Conservation (phyloP, 2,329 filamentous ascomycete genomes). For the Ophiostoma himal-ulmi region DNA sequence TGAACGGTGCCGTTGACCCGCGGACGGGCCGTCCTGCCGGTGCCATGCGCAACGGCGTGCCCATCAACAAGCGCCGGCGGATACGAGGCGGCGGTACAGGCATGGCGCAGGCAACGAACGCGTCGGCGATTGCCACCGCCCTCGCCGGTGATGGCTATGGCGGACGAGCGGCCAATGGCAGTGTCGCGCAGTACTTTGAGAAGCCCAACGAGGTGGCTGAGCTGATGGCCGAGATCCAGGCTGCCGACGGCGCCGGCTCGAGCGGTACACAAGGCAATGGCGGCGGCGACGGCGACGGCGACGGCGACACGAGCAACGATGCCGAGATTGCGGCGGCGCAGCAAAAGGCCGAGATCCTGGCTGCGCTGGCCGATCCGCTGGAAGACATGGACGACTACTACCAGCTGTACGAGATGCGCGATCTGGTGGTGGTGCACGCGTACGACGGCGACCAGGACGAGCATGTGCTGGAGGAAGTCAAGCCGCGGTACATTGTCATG, state of each 20-base stretch:
- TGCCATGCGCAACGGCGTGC: constrained; percentile 52
- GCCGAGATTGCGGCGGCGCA: constrained; percentile 30
- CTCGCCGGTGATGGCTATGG: constrained; percentile 7
- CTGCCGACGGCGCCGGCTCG: constrained; percentile 55
- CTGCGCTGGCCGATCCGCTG: constrained; percentile 59
- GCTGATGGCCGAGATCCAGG: constrained; percentile 74
- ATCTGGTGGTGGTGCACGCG: constrained; percentile 81
- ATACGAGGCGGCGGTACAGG: constrained; percentile 67
- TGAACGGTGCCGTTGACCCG: constrained; percentile 60
- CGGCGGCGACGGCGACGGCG: constrained; percentile 44
- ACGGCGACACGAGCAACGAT: constrained; percentile 51
- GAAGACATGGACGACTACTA: constrained; percentile 92
- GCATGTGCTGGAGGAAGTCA: constrained; percentile 88
- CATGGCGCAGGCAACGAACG: constrained; percentile 42
- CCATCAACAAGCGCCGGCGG: constrained; percentile 79
- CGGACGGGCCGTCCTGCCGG: constrained; percentile 41
- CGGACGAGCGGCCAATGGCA: constrained; percentile 64
- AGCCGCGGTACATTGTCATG: constrained; percentile 95
- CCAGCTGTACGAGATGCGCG: constrained; percentile 83
- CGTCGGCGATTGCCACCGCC: constrained; percentile 16
- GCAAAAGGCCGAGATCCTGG: constrained; percentile 67
- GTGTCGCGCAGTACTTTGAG: constrained; percentile 72
- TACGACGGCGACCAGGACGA: constrained; percentile 96
- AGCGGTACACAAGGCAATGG: background rate
- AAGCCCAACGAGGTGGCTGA: constrained; percentile 74